Percentiles rank a stretch among this genome's conserved stretches.
These are phyloP conservation scores for Aspergillus texensis DNA, from an alignment of 2,329 filamentous ascomycete genomes.

Conservation along the genomic window DNA sequence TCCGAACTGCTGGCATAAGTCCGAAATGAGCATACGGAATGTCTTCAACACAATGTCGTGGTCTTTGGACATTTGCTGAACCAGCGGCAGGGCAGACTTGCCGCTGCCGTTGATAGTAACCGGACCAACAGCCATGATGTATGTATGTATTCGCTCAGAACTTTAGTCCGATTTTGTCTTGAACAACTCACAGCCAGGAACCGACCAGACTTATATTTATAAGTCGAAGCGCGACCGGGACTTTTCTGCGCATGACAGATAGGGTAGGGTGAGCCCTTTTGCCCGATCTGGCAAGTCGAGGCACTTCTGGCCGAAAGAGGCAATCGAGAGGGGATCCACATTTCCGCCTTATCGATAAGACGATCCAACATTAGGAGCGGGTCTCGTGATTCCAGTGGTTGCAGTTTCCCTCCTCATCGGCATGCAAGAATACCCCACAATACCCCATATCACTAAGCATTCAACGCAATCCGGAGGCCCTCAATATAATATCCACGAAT, in stretches of 20 bases:
- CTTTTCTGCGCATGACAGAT: background rate
- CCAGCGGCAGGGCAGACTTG: slow-evolving; percentile 23
- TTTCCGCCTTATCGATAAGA: background rate
- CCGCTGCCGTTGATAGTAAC: slow-evolving; percentile 14
- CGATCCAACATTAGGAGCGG: background rate
- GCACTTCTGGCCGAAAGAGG: slow-evolving; percentile 17
- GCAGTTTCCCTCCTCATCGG: background rate
- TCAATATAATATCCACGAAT: background rate
- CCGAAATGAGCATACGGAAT: slow-evolving; percentile 66
- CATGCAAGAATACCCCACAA: background rate
- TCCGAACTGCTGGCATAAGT: slow-evolving; percentile 70
- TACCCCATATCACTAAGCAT: background rate
- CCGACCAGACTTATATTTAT: slow-evolving; percentile 7
- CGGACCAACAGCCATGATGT: slow-evolving; percentile 25
- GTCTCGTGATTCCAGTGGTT: background rate
- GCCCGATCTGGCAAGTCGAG: slow-evolving; percentile 19
- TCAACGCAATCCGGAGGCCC: background rate
- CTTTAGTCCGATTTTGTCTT: background rate
- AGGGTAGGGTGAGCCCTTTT: slow-evolving; percentile 11
- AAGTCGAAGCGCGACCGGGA: background rate
- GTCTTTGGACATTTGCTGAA: slow-evolving; percentile 27
- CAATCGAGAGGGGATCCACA: background rate
- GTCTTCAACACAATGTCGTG: slow-evolving; percentile 59
- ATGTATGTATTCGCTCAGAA: background rate
- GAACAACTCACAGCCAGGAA: background rate